A percentile compares a stretch with the other conserved stretches of the same genome.
phyloP scores from a whole-genome alignment of 2,329 filamentous ascomycete species.

The Huntiella decipiens region DNA sequence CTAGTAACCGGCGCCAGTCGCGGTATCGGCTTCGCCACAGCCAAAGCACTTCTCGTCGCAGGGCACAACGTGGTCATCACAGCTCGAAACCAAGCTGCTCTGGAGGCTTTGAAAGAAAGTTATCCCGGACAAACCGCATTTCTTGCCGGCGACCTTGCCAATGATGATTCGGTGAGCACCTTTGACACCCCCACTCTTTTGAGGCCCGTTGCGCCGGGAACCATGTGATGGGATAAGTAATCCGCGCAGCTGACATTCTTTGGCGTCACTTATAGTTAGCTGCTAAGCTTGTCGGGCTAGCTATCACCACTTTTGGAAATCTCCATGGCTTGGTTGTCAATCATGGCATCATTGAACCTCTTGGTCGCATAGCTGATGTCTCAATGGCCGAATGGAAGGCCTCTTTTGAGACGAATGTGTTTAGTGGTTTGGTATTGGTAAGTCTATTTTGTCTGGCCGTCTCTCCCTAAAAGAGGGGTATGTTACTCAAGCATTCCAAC shows the following conservation, averaged over 20 bases:
- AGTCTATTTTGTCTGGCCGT: conserved; percentile 15
- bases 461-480: neutral
- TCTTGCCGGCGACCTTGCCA: conserved; percentile 34
- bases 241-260: conserved; percentile 1
- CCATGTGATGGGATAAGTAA: too few relatives aligned
- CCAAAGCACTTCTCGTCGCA: conserved; percentile 30
- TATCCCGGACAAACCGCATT: conserved; percentile 35
- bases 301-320: conserved; percentile 46
- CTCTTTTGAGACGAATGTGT: conserved; percentile 69
- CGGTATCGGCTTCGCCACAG: conserved; percentile 39
- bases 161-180: conserved; percentile 13
- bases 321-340: conserved; percentile 77
- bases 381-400: conserved; percentile 56
- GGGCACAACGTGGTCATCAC: conserved; percentile 41
- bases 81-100: conserved; percentile 30
- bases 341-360: conserved; percentile 64
- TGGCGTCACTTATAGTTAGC: conserved; percentile 14
- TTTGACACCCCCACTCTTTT: too few relatives aligned
- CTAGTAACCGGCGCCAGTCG: conserved; percentile 49
- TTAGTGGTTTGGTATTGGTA: conserved; percentile 65
- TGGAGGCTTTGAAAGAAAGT: conserved; percentile 31
- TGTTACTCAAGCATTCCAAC: conserved; percentile 1
- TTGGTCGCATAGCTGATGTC: conserved; percentile 48
- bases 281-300: conserved; percentile 42
- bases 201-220: too few relatives aligned